A percentile compares a stretch with the other conserved stretches of the same genome.
These are phyloP conservation scores for Malania oleifera DNA, from an alignment of 164 flowering plant species.

Conservation along the genomic window DNA sequence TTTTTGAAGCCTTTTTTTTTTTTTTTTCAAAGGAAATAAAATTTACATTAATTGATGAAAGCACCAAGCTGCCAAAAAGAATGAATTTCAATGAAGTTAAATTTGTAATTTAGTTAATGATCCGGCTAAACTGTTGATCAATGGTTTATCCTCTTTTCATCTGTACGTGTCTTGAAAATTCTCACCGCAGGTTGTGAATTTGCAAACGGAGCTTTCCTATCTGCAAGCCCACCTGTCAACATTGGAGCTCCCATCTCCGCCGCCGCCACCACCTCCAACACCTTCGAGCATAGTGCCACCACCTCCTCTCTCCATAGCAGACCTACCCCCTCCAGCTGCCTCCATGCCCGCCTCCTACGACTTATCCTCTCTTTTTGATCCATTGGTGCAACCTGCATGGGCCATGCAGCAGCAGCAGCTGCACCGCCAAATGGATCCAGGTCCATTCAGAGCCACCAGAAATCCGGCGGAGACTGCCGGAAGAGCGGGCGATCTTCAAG, in stretches of 20 bases:
- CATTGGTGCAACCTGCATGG: slow-evolving; percentile 32
- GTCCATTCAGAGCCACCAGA: slow-evolving; percentile 22
- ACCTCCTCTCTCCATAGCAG: slow-evolving; percentile 38
- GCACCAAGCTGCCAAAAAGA: no score
- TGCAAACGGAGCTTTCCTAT: slow-evolving; percentile 67
- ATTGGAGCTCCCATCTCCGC: slow-evolving; percentile 62
- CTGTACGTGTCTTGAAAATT: not conserved
- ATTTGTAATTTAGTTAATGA: no score
- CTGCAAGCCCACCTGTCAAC: slow-evolving; percentile 66
- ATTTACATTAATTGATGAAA: no score
- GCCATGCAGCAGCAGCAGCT: slow-evolving; percentile 30
- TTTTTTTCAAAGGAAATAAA: no score
- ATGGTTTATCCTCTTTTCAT: not conserved
- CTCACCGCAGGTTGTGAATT: slow-evolving; percentile 50
- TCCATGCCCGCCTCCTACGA: slow-evolving; percentile 39
- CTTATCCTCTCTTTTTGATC: slow-evolving; percentile 53
- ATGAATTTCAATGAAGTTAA: no score
- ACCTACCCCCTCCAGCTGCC: slow-evolving; percentile 39
- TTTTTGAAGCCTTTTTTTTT: no score
- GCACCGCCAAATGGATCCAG: slow-evolving; percentile 14
- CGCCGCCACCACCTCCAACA: slow-evolving; percentile 35
- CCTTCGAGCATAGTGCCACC: slow-evolving; percentile 21
- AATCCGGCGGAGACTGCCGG: slow-evolving; percentile 12
- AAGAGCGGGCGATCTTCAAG: slow-evolving; percentile 42
- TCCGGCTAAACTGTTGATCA: no score